Evolutionary conservation across 2,329 filamentous ascomycete species (phyloP).

Genomic region (Scytalidium lignicola): DNA sequence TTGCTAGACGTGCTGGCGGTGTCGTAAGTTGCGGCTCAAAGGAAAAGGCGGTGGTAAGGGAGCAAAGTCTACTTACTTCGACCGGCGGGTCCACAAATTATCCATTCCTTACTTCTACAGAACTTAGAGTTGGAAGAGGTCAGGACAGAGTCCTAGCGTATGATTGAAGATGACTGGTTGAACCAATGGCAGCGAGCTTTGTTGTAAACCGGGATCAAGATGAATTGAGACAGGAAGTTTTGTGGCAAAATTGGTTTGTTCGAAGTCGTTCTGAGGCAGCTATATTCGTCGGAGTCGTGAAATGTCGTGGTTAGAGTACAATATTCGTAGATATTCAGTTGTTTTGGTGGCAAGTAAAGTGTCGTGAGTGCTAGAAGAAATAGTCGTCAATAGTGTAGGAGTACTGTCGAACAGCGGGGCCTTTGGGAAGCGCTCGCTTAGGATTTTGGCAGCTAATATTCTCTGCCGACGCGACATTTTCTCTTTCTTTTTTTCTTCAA

Average conservation of each 20-base stretch:
- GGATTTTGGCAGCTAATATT: neutral
- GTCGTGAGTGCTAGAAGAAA: neutral
- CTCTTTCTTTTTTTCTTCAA: slow-evolving; percentile 34
- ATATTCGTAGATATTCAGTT: neutral
- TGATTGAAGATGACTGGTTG: neutral
- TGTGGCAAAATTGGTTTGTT: neutral
- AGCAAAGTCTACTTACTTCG: slow-evolving; percentile 53
- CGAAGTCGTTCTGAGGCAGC: neutral
- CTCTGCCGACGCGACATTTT: slow-evolving; percentile 10
- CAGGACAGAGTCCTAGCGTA: slow-evolving; percentile 1
- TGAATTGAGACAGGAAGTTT: neutral
- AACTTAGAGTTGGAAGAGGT: neutral
- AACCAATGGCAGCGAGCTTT: slow-evolving; percentile 1
- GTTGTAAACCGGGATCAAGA: neutral
- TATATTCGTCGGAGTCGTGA: neutral
- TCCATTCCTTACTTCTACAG: slow-evolving; percentile 21
- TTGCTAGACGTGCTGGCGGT: slow-evolving; percentile 51
- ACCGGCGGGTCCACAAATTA: slow-evolving; percentile 70
- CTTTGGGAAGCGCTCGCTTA: neutral
- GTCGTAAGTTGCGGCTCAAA: slow-evolving; percentile 15
- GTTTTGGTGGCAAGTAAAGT: neutral
- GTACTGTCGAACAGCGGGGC: neutral
- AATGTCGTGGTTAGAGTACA: neutral
- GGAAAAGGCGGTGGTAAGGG: slow-evolving; percentile 1
- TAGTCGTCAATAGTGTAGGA: neutral